Percentiles rank a stretch among this genome's conserved stretches.
phyloP scores from a whole-genome alignment of 345 rosid species.

The Ricinus communis region DNA sequence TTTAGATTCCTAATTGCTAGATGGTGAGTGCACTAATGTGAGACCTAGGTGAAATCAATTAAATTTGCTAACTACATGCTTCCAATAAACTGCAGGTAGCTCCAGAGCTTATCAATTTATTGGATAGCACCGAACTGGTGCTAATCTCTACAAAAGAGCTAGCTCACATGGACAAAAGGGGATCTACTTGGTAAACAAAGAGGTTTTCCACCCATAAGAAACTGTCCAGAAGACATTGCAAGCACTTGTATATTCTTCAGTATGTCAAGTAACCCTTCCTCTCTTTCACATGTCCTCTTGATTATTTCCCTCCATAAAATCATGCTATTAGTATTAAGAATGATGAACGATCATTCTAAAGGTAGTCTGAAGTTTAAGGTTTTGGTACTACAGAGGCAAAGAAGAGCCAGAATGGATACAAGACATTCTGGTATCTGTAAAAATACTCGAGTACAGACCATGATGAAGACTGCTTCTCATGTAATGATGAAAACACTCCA shows the following conservation, averaged over 20 bases:
- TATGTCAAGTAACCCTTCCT: neutral
- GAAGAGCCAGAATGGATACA: neutral
- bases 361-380: neutral
- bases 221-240: too few relatives aligned
- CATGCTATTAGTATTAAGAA: neutral
- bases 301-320: neutral
- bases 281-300: neutral
- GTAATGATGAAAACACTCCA: too few relatives aligned
- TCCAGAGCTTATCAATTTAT: neutral
- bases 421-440: neutral
- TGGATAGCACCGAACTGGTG: neutral
- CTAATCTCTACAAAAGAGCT: neutral
- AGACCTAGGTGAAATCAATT: neutral
- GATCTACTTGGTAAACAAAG: neutral
- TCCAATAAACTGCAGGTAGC: neutral
- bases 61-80: neutral
- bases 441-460: neutral
- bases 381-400: neutral
- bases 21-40: neutral
- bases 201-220: neutral
- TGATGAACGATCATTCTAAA: neutral
- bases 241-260: neutral
- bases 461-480: neutral
- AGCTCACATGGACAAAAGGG: neutral
- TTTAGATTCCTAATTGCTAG: neutral